Evolutionary conservation across 2,329 filamentous ascomycete species (phyloP), one percentile per base, ranked within the genome.

Genomic region (Alternaria brassicicola): DNA sequence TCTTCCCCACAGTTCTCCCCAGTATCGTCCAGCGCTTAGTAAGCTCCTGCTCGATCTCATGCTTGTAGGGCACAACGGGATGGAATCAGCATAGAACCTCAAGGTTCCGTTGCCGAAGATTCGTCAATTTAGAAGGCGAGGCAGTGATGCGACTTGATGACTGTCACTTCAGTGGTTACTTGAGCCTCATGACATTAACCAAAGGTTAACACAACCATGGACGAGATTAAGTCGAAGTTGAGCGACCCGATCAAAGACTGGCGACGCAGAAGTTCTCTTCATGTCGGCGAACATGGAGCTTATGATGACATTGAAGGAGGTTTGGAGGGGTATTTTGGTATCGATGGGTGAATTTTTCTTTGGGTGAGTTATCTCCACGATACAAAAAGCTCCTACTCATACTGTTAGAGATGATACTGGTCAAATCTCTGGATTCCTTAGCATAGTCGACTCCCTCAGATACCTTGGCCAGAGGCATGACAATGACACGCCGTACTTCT

Each of bases 401-500:
- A n/a, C 2, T 19, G 17, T n/a, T 41, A 52, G 47, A 12, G 71
- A 73, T 36, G 70, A 73, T 23, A 68, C 67, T 30, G 71, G 71
- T 47, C 68, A 71, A 45, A 73, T 75, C 25, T 71, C 67, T 9
- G 71, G 72, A 4, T 75, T 75, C 36, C 62, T 74, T 9, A 68
- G 55, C 15, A 74, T 74, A 72, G 31, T 50, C 17, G 71, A 75
- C 55, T 75, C 74, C 54, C 46, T 69, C 26, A 45, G 58, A 15
- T 61, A 70, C 45, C 69, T 69, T 36, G 63, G 70, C 19, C 50
- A 69, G 59, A 52, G 50, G 33, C 51, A 52, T 46, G 21, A 35
- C 9, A 62, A 66, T 45, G 70, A 69, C 5, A 59, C 38, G 6
- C 55, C 42, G 4, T 69, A 72, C 31, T 74, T 74, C 51, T 73